Evolutionary conservation across 345 rosid genomes (phyloP), one percentile per base, ranked within the genome.

Genomic region (Camelina hispida): DNA sequence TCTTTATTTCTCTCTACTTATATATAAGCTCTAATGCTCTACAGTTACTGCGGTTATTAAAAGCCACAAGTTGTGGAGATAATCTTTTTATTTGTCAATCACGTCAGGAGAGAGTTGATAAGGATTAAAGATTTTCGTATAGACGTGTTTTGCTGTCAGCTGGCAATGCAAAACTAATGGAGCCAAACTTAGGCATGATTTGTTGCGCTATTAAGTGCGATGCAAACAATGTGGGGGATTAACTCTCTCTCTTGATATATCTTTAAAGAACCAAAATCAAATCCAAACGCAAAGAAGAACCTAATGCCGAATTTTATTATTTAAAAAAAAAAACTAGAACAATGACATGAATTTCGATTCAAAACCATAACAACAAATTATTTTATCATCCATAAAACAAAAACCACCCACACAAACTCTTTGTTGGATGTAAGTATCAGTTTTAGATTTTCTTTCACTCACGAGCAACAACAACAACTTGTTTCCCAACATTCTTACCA

Each of bases 401-500:
- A 14, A 44, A 2, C 48, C 8, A 44, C 48, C 48, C 48, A 34
- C 17, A 12, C 37, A 7, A 34, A 34, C 37, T 9, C 44, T 38
- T 38, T 17, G 15, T 59, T 17, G 44, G 12, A 60, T 60, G 4
- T 28, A 60, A 11, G 20, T 16, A 18, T 7, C 13, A 60, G 40
- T 58, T 15, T 20, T 1, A 16, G 7, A 34, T 2, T 34, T 34
- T 7, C 2, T 14, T 16, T 72, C 55, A 72, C 54, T 73, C 78
- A 14, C 34, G 75, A 61, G 82, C 78, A 42, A 81, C 72, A 20
- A 61, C 73, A 28, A 86, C 81, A 3, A 86, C 79, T 67, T 86
- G 87, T 60, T 88, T 90, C 1, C 91, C 93, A 9, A 85, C 80
- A 50, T 86, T 90, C 50, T 76, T 76, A 32, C 89, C 91, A 7